These are phyloP conservation scores for Colletotrichum costaricense DNA, from an alignment of 2,329 filamentous ascomycete species.

Conservation along the genomic window DNA sequence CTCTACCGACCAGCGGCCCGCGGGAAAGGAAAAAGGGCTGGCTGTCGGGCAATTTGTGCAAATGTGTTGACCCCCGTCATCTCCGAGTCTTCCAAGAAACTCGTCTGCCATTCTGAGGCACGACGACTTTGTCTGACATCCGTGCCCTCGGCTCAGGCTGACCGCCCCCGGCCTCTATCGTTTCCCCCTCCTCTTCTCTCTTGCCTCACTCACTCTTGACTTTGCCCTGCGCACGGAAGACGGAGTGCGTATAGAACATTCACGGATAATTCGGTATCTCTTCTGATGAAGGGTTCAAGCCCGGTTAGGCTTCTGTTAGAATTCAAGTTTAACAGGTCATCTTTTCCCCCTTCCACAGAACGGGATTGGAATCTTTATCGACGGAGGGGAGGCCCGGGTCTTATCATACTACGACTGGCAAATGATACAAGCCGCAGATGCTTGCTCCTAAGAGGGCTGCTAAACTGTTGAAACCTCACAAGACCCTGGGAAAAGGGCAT, in stretches of 20 bases:
- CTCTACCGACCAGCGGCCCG: neutral
- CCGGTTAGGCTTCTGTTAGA: neutral
- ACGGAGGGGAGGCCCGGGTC: too few relatives aligned
- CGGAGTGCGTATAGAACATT: too few relatives aligned
- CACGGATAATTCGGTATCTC: too few relatives aligned
- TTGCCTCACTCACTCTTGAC: neutral
- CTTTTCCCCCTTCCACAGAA: neutral
- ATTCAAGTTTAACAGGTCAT: neutral
- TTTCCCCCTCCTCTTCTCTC: neutral
- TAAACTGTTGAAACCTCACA: too few relatives aligned
- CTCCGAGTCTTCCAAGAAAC: neutral
- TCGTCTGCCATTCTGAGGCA: neutral
- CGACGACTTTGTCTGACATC: conserved; percentile 11
- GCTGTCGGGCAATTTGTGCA: neutral
- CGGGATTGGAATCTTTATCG: too few relatives aligned
- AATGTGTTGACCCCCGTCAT: neutral
- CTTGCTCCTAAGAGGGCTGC: too few relatives aligned
- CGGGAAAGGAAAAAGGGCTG: neutral
- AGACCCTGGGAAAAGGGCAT: too few relatives aligned
- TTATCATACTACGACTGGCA: too few relatives aligned
- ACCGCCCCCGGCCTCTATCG: neutral
- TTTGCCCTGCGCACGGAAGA: neutral
- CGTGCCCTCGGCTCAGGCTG: conserved; percentile 1
- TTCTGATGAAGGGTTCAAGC: neutral
- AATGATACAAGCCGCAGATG: too few relatives aligned